phyloP scores from a whole-genome alignment of 2,329 filamentous ascomycete genomes.

The Bisporella sp. region DNA sequence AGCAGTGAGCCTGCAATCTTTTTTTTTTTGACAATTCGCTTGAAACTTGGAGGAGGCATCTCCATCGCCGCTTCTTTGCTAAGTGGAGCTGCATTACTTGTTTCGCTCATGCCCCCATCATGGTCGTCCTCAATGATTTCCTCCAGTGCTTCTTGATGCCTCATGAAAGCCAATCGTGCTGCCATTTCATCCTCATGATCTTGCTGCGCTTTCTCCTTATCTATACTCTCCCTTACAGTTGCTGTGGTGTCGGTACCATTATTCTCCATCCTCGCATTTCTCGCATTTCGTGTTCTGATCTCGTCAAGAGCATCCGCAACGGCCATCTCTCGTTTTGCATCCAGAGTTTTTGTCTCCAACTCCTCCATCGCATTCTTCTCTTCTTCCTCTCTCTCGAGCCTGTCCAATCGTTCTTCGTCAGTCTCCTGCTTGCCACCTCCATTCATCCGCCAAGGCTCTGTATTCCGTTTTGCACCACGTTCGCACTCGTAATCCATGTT shows the following conservation, averaged over 20 bases:
- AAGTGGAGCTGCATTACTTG: constrained; percentile 28
- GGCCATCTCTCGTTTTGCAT: constrained; percentile 92
- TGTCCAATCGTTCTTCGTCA: constrained; percentile 78
- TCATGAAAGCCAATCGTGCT: constrained; percentile 67
- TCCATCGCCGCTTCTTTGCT: constrained; percentile 28
- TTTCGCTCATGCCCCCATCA: constrained; percentile 15
- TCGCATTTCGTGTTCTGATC: constrained; percentile 84
- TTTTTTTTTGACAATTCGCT: constrained; percentile 76
- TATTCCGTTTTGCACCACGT: constrained; percentile 83
- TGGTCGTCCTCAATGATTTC: constrained; percentile 28
- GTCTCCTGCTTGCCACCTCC: constrained; percentile 61
- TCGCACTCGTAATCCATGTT: constrained; percentile 81
- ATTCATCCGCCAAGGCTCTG: constrained; percentile 75
- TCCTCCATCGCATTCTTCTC: constrained; percentile 93
- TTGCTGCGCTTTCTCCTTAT: constrained; percentile 55
- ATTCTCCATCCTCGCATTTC: constrained; percentile 69
- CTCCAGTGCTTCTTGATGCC: constrained; percentile 25
- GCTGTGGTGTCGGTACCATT: constrained; percentile 57
- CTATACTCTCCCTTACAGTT: constrained; percentile 38
- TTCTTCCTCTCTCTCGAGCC: constrained; percentile 71
- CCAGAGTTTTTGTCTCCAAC: constrained; percentile 85
- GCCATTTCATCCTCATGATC: constrained; percentile 81
- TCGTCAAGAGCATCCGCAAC: constrained; percentile 94
- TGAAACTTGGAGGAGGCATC: constrained; percentile 60
- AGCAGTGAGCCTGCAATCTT: constrained; percentile 69